Percentiles rank a stretch among this genome's conserved stretches.
These are phyloP conservation scores for Fusarium pininemorale DNA, from an alignment of 2,329 filamentous ascomycete genomes.

Conservation along the genomic window DNA sequence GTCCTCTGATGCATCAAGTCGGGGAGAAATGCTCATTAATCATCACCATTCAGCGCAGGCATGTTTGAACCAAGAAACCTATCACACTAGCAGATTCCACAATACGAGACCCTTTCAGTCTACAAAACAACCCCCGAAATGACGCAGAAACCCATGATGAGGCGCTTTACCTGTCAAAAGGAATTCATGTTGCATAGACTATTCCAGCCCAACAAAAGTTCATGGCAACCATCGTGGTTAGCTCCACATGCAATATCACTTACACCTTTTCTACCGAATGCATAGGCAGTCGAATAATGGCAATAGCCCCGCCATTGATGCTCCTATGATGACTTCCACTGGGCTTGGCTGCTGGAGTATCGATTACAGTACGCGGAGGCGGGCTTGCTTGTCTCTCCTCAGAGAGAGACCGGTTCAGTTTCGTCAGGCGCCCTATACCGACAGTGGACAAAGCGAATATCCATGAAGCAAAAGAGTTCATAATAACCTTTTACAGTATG, in stretches of 20 bases:
- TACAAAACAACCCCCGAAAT: constrained; percentile 1
- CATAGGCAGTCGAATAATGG: constrained; percentile 8
- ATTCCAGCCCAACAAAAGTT: constrained; percentile 20
- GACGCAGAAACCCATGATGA: constrained; percentile 14
- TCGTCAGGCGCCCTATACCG: neutral
- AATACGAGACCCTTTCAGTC: neutral
- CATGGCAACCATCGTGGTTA: neutral
- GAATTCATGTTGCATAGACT: constrained; percentile 11
- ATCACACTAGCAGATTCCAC: neutral
- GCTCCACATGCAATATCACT: neutral
- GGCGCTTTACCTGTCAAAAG: neutral
- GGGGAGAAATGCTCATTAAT: neutral
- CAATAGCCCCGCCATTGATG: constrained; percentile 20
- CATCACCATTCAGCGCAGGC: neutral
- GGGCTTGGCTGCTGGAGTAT: constrained; percentile 34
- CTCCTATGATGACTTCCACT: constrained; percentile 11
- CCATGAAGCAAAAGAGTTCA: constrained; percentile 1
- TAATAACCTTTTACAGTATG: neutral
- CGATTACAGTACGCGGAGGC: neutral
- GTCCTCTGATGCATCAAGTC: neutral
- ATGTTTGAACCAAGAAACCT: neutral
- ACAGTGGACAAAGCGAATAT: neutral
- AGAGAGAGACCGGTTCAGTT: neutral
- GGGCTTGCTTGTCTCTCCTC: neutral
- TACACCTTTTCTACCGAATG: neutral